These are phyloP conservation scores for Botrytis cinerea DNA, from an alignment of 2,329 filamentous ascomycete species.

Conservation along the genomic window DNA sequence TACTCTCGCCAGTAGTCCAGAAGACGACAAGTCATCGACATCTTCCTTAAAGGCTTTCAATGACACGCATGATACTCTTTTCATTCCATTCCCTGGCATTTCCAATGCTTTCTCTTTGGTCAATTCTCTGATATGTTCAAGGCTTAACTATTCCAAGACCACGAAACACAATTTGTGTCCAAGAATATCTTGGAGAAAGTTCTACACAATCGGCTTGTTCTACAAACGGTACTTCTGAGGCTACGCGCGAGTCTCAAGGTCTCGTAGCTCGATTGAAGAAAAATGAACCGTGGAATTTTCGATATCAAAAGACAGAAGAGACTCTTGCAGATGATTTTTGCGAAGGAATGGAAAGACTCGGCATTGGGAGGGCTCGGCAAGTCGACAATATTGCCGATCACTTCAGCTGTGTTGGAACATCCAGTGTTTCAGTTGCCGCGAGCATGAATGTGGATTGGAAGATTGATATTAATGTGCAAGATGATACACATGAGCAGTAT, in stretches of 20 bases:
- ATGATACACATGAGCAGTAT: neutral
- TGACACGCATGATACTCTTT: neutral
- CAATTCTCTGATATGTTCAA: neutral
- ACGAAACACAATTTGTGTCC: neutral
- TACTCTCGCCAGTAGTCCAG: neutral
- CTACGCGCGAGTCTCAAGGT: neutral
- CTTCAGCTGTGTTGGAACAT: neutral
- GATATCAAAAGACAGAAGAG: neutral
- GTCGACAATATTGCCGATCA: neutral
- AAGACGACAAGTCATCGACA: neutral
- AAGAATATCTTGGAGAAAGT: neutral
- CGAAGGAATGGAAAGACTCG: neutral
- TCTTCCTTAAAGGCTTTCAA: neutral
- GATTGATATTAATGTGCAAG: neutral
- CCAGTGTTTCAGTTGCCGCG: neutral
- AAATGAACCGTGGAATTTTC: neutral
- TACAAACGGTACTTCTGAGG: neutral
- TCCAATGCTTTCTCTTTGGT: neutral
- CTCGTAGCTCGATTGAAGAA: neutral
- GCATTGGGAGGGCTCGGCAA: neutral
- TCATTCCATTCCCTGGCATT: neutral
- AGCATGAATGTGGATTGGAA: neutral
- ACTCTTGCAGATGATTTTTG: no score
- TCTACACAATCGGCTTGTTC: neutral
- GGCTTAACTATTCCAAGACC: neutral